Conservation (phyloP, 2,329 filamentous ascomycete species). For the Pseudocercospora fuligena region DNA sequence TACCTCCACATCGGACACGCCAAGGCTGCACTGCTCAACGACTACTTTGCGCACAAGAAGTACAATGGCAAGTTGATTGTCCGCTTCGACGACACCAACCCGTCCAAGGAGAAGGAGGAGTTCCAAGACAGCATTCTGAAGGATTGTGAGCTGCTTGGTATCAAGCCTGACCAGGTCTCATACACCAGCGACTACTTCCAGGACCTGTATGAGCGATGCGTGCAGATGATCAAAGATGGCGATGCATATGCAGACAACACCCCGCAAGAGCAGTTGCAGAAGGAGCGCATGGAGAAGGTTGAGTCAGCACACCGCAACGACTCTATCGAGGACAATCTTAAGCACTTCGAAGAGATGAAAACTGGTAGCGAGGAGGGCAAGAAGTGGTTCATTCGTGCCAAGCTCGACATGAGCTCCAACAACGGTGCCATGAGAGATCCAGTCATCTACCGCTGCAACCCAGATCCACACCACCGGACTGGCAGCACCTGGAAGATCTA, state of each 20-base stretch:
- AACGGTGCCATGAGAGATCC: conserved; percentile 97
- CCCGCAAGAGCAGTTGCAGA: conserved; percentile 82
- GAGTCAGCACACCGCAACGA: conserved; percentile 80
- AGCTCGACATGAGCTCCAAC: conserved; percentile 86
- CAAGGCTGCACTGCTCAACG: conserved; percentile 90
- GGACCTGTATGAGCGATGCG: conserved; percentile 81
- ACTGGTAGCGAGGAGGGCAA: conserved; percentile 76
- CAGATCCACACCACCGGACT: conserved; percentile 73
- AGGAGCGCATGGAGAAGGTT: conserved; percentile 82
- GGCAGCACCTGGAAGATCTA: conserved; percentile 83
- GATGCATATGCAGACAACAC: conserved; percentile 96
- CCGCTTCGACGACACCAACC: conserved; percentile 97
- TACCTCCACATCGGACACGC: conserved; percentile 96
- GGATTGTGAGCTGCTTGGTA: conserved; percentile 87
- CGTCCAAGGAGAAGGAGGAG: conserved; percentile 95
- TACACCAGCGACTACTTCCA: conserved; percentile 98
- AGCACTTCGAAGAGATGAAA: conserved; percentile 93
- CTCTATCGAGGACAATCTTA: conserved; percentile 79
- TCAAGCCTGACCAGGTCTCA: conserved; percentile 82
- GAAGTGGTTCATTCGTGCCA: conserved; percentile 90
- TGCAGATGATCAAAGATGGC: conserved; percentile 83
- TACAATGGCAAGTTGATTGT: conserved; percentile 90
- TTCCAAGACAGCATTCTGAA: conserved; percentile 93
- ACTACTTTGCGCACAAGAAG: conserved; percentile 94
- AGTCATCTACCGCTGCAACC: conserved; percentile 95